Percentiles rank a stretch among this genome's conserved stretches.
phyloP scores from a whole-genome alignment of 306 rosid species.

The Quercus suber region DNA sequence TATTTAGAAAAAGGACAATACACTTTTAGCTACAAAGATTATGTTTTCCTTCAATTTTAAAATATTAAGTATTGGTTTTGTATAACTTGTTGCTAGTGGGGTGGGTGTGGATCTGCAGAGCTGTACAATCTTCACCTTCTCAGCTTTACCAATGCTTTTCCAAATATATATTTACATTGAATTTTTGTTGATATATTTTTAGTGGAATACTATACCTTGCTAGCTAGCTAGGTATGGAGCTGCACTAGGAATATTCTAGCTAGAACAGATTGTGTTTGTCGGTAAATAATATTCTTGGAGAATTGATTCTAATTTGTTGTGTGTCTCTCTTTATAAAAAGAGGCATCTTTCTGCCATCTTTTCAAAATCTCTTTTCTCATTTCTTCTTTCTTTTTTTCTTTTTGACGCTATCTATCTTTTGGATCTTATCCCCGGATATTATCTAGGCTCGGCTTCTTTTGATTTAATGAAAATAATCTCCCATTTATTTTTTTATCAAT shows the following conservation, averaged over 20 bases:
- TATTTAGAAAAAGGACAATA: not conserved
- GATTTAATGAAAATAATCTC: too few relatives aligned
- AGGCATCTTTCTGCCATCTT: constrained; percentile 44
- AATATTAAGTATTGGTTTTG: not conserved
- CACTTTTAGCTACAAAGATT: not conserved
- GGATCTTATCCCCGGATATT: not conserved
- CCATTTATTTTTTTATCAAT: too few relatives aligned
- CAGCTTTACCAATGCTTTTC: constrained; percentile 36
- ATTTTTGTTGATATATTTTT: not conserved
- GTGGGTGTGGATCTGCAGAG: constrained; percentile 28
- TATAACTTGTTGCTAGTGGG: not conserved
- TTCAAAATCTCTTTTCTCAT: not conserved
- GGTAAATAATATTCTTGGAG: constrained; percentile 28
- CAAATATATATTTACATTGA: constrained; percentile 2
- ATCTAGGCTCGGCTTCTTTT: not conserved
- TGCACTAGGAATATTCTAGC: constrained; percentile 23
- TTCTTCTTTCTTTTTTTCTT: not conserved
- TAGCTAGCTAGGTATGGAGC: constrained; percentile 15
- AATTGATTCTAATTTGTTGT: constrained; percentile 57
- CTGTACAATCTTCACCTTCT: constrained; percentile 17
- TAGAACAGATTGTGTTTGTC: constrained; percentile 9
- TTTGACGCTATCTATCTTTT: not conserved
- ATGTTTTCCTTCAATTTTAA: not conserved
- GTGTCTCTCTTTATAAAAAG: constrained; percentile 54
- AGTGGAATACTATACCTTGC: constrained; percentile 18